Evolutionary conservation across 805 yeast genomes (phyloP).

Genomic region (Yarrowia divulgata): DNA sequence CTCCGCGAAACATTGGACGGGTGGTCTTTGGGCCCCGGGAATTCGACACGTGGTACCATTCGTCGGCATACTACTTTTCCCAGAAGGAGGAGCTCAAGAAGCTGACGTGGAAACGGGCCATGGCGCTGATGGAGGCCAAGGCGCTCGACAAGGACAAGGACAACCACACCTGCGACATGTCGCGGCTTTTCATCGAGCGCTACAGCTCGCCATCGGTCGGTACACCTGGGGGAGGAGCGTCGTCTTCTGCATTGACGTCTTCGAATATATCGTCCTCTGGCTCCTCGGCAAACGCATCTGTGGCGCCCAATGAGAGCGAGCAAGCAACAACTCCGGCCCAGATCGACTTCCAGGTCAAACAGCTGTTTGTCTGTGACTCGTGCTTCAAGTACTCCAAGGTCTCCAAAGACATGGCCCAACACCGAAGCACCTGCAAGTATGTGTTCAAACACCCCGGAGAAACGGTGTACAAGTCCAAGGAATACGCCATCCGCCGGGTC

Average conservation of each 20-base stretch:
- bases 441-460: conserved; percentile 63
- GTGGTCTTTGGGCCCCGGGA: conserved; percentile 73
- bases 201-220: conserved; percentile 20
- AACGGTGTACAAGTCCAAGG: conserved; percentile 67
- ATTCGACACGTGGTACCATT: conserved; percentile 88
- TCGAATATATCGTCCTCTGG: conserved; percentile 12
- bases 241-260: conserved; percentile 22
- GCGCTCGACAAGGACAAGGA: conserved; percentile 46
- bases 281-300: conserved; percentile 21
- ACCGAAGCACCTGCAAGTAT: conserved; percentile 50
- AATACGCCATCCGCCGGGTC: conserved; percentile 66
- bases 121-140: conserved; percentile 54
- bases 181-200: conserved; percentile 28
- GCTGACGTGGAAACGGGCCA: conserved; percentile 34
- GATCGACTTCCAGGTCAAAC: conserved; percentile 49
- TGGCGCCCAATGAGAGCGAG: conserved; percentile 8
- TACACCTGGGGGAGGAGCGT: neutral
- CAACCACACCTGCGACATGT: conserved; percentile 30
- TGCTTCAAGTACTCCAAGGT: conserved; percentile 83
- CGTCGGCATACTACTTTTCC: conserved; percentile 73
- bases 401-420: conserved; percentile 57
- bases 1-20: conserved; percentile 61
- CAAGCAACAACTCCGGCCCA: neutral
- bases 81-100: conserved; percentile 41
- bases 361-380: conserved; percentile 73